Evolutionary conservation across 345 rosid genomes (phyloP), one percentile per base, ranked within the genome.

Genomic region (Eucalyptus erythrocorys): DNA sequence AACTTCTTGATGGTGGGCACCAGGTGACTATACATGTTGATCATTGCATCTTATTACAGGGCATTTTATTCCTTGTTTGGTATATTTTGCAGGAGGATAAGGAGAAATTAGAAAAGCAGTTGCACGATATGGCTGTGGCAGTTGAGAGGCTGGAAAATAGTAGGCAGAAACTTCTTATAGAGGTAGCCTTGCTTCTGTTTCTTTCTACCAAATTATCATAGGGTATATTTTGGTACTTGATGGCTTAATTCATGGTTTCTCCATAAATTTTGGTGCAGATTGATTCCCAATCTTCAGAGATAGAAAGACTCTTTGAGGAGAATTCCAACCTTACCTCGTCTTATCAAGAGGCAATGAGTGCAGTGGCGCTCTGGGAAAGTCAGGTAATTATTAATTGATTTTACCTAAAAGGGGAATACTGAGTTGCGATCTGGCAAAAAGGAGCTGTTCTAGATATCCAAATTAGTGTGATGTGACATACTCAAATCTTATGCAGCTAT

Each of bases 241-340:
- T 48, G 48, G 90, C 68, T 89, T 26, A 88, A 85, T 49, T 37
- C 13, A 68, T 87, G 50, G 76, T 59, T 59, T 16, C 68, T 64
- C 9, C 71, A 48, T 87, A 47, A 85, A 85, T 86, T 88, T 88
- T 59, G 84, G 89, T 87, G 53, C 95, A 97, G 99, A 95, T 97
- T 93, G 99, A 98, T 93, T 94, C 93, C 91, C 99, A 97, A 92
- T 97, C 99, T 90, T 94, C 97, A 85, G 99, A 97, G 94, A 97
- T 98, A 89, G 99, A 98, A 94, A 95, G 87, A 89, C 97, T 98
- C 71, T 98, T 97, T 89, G 99, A 98, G 91, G 98, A 97, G 89
- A 97, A 98, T 90, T 94, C 98, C 6, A 94, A 89, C 89, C 94
- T 98, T 66, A 91, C 94, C 6, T 92, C 94, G 57, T 95, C 97